Conservation (phyloP, 352 stramenopile genomes). For the Phytophthora crassamura region DNA sequence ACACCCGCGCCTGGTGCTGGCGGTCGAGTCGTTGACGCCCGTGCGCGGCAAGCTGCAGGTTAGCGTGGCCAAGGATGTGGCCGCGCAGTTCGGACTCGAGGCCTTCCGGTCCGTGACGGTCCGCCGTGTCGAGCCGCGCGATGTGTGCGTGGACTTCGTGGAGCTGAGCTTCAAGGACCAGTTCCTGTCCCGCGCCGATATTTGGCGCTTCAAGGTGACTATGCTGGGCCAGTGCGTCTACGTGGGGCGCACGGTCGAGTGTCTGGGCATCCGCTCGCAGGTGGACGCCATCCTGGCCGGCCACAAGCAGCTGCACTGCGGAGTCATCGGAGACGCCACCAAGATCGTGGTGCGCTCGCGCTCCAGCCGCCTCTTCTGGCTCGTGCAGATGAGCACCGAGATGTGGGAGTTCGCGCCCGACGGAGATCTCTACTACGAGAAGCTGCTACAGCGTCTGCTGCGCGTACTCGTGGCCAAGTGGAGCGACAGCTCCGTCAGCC, state of each 20-base stretch:
- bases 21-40: conserved; percentile 66
- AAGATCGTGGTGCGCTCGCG: conserved; percentile 97
- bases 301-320: conserved; percentile 80
- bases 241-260: conserved; percentile 72
- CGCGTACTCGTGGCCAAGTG: conserved; percentile 84
- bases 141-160: conserved; percentile 83
- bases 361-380: conserved; percentile 96
- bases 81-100: conserved; percentile 77
- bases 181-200: conserved; percentile 90
- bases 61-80: conserved; percentile 79
- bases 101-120: conserved; percentile 63
- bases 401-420: conserved; percentile 94
- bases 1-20: conserved; percentile 69
- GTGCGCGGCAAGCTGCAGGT: conserved; percentile 80
- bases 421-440: conserved; percentile 92
- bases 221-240: conserved; percentile 82
- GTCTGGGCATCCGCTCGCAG: conserved; percentile 84
- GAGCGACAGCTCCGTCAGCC: conserved; percentile 84
- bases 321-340: conserved; percentile 95
- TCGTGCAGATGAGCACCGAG: conserved; percentile 97
- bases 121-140: conserved; percentile 57
- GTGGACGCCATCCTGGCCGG: conserved; percentile 91
- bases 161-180: conserved; percentile 92
- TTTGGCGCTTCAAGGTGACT: conserved; percentile 90
- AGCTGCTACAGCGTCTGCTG: conserved; percentile 85